phyloP scores from a whole-genome alignment of 192 early-diverging fungal genomes.

The Physocladia obscura region DNA sequence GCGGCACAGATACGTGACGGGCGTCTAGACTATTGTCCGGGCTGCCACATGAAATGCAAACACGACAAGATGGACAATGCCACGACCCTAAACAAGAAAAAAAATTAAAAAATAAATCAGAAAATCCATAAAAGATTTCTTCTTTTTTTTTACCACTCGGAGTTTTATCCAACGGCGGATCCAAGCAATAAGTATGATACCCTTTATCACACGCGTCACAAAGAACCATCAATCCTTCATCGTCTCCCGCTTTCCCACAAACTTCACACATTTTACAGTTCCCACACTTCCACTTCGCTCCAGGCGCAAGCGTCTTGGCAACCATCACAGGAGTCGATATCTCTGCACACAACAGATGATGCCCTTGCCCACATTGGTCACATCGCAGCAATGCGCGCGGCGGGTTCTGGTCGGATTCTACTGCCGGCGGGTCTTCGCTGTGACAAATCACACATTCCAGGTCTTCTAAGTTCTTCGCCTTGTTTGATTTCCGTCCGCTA shows the following conservation, averaged over 20 bases:
- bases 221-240: conserved; percentile 48
- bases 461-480: conserved; percentile 13
- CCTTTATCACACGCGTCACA: conserved; percentile 61
- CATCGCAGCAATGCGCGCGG: conserved; percentile 8
- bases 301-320: conserved; percentile 34
- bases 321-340: conserved; percentile 45
- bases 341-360: conserved; percentile 51
- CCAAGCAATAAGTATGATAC: conserved; percentile 53
- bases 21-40: conserved; percentile 17
- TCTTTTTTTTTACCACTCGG: conserved; percentile 43
- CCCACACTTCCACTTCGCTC: conserved; percentile 50
- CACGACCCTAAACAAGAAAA: conserved; percentile 35
- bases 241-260: conserved; percentile 52
- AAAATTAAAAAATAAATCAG: background rate
- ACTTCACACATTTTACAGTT: conserved; percentile 52
- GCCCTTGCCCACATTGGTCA: conserved; percentile 20
- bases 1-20: conserved; percentile 43
- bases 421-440: conserved; percentile 11
- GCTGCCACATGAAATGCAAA: conserved; percentile 41
- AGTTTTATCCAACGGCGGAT: conserved; percentile 42
- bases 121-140: background rate
- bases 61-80: conserved; percentile 47
- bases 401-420: conserved; percentile 12
- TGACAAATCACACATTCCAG: conserved; percentile 23
- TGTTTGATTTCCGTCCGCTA: background rate